Evolutionary conservation across 352 stramenopile species (phyloP).

Genomic region (Hyaloperonospora arabidopsidis): DNA sequence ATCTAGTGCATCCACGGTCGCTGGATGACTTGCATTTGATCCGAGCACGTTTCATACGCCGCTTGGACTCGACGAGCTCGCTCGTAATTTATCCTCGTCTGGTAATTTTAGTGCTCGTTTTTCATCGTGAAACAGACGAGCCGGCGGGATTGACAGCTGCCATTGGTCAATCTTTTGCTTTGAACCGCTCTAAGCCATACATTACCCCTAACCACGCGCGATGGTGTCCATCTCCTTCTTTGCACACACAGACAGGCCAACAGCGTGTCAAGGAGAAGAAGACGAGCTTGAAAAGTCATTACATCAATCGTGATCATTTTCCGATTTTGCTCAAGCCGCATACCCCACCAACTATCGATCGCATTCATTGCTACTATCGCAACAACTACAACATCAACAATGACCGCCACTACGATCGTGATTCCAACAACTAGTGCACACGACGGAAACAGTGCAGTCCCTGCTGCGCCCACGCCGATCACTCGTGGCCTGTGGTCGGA

Average conservation of each 20-base stretch:
- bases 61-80: background rate
- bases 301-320: constrained; percentile 33
- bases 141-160: constrained; percentile 20
- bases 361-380: background rate
- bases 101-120: constrained; percentile 24
- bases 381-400: constrained; percentile 14
- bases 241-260: constrained; percentile 13
- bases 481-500: constrained; percentile 67
- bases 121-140: constrained; percentile 20
- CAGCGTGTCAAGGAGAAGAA: constrained; percentile 22
- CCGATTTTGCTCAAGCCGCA: constrained; percentile 27
- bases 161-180: constrained; percentile 28
- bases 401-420: constrained; percentile 23
- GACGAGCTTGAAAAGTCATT: constrained; percentile 27
- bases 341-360: constrained; percentile 6
- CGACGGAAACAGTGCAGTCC: constrained; percentile 16
- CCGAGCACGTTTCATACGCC: background rate
- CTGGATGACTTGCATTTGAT: constrained; percentile 14
- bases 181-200: constrained; percentile 24
- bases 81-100: background rate
- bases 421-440: constrained; percentile 27
- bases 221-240: constrained; percentile 17
- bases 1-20: too few species aligned
- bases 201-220: constrained; percentile 19
- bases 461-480: constrained; percentile 28